Percentiles rank a stretch among this genome's conserved stretches.
Conservation (phyloP, 805 yeast genomes). For the Wickerhamiella dianesei region DNA sequence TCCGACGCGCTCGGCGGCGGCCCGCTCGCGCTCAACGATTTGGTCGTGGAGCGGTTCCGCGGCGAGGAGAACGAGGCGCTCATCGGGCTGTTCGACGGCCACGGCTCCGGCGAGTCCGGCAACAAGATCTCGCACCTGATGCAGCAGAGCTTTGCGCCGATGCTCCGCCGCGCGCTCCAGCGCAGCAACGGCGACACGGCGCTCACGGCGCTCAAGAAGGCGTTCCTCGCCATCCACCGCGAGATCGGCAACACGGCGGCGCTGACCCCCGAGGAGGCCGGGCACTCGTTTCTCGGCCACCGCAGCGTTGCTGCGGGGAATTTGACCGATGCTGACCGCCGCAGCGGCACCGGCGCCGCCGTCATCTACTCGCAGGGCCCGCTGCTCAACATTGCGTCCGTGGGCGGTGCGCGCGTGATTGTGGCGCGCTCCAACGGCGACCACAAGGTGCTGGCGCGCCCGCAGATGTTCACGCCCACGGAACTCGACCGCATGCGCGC, state of each 20-base stretch:
- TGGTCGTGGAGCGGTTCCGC: constrained; percentile 74
- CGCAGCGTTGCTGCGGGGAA: constrained; percentile 40
- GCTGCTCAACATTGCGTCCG: constrained; percentile 64
- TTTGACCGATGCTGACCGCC: constrained; percentile 50
- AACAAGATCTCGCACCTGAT: constrained; percentile 48
- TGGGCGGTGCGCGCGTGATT: constrained; percentile 81
- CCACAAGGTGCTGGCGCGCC: constrained; percentile 65
- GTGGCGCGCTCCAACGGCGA: constrained; percentile 74
- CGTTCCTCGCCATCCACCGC: constrained; percentile 67
- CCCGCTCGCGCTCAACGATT: constrained; percentile 61
- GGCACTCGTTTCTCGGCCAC: constrained; percentile 35
- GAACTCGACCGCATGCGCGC: constrained; percentile 67
- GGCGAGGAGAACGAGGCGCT: constrained; percentile 73
- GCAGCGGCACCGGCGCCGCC: constrained; percentile 76
- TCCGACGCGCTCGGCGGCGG: constrained; percentile 72
- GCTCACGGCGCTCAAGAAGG: constrained; percentile 64
- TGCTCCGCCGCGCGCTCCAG: constrained; percentile 54
- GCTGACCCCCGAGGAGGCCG: constrained; percentile 21
- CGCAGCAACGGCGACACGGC: constrained; percentile 34
- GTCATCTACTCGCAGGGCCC: constrained; percentile 64
- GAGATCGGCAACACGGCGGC: constrained; percentile 49
- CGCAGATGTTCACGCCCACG: constrained; percentile 58
- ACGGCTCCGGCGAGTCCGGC: constrained; percentile 29
- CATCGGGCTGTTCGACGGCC: constrained; percentile 78
- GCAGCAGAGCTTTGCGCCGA: constrained; percentile 55